A percentile compares a stretch with the other conserved stretches of the same genome.
Evolutionary conservation across 495 filamentous ascomycete species (phyloP).

Genomic region (Lineolata rhizophorae): DNA sequence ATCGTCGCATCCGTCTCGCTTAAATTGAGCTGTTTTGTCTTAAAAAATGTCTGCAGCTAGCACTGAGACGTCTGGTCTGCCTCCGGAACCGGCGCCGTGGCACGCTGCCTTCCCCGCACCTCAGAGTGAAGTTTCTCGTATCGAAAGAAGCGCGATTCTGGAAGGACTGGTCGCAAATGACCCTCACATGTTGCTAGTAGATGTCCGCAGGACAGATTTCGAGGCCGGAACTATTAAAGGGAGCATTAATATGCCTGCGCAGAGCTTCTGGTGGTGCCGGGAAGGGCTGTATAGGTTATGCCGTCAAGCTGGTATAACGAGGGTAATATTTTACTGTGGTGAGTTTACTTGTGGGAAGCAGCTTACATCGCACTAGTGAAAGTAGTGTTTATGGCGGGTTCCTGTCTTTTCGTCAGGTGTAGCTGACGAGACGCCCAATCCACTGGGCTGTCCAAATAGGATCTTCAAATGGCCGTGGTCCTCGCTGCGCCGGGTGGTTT

Average conservation of each 20-base stretch:
- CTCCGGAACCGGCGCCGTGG: too few species aligned
- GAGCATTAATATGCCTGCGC: slow-evolving; percentile 26
- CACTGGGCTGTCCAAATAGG: slow-evolving; percentile 15
- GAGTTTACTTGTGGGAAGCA: slow-evolving; percentile 8
- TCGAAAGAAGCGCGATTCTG: too few species aligned
- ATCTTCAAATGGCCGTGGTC: slow-evolving; percentile 22
- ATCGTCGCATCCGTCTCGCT: too few species aligned
- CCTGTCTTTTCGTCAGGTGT: not conserved
- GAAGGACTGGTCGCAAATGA: too few species aligned
- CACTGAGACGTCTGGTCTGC: too few species aligned
- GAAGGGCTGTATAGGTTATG: slow-evolving; percentile 19
- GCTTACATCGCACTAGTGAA: too few species aligned
- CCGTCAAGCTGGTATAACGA: slow-evolving; percentile 18
- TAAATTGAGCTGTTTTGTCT: too few species aligned
- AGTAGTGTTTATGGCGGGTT: not conserved
- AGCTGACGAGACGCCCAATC: not conserved
- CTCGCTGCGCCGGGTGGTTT: slow-evolving; percentile 27
- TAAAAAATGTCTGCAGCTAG: too few species aligned
- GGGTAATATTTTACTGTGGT: slow-evolving; percentile 28
- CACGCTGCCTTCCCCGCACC: too few species aligned
- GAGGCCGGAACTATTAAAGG: slow-evolving; percentile 25
- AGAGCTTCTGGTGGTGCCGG: slow-evolving; percentile 24
- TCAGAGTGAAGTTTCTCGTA: too few species aligned
- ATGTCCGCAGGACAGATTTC: slow-evolving; percentile 19
- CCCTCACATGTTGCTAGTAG: slow-evolving; percentile 10